Base-by-base conservation (phyloP, 169 alveolate genomes). In the Plasmodium inui region DNA sequence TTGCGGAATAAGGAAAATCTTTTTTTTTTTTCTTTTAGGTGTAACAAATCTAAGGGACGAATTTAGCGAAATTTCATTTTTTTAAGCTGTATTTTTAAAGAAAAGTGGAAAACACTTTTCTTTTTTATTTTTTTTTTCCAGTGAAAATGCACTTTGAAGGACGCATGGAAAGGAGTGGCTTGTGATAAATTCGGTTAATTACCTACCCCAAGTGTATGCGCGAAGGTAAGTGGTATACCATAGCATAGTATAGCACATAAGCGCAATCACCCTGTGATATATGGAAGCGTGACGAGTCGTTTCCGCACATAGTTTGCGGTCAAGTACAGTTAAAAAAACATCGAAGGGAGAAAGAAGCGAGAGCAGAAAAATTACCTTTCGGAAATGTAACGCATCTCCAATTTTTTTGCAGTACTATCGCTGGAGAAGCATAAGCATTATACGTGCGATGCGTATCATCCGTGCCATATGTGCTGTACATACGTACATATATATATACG, bases 71-170 rank as follows among this genome's bases (percentile, higher is more conserved):
- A 34, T 34, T 74, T 28, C 55, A 6, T 32, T 73, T 37, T 32
- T 67, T 67, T 67, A 67, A 67, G 37, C 76, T 67, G 37, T 67
- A 67, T 67, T 67, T 67, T 67, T 67, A 67, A 67, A 67, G 37
- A 26, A 19, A 37, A 67, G 76, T 6, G 76, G 76, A 22, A 22
- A 22, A 67, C 61, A 12, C 34, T 3, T 73, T 73, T 74, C 30
- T 74, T 74, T 74, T 26, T 30, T 30, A 1, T 6, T 74, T 32
- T 74, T 74, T 74, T 74, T 74, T 74, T 26, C 44, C 9, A 32
- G 46, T 26, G 37, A 39, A 39, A 74, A 74, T 39, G 83, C 44
- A 32, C 44, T 74, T 73, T 74, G 28, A 74, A 74, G 55, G 44
- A 74, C 4, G 55, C 28, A 74, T 34, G 30, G 30, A 74, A 74